Evolutionary conservation across 202 grass and related monocot genomes (phyloP).

Genomic region (Setaria viridis): DNA sequence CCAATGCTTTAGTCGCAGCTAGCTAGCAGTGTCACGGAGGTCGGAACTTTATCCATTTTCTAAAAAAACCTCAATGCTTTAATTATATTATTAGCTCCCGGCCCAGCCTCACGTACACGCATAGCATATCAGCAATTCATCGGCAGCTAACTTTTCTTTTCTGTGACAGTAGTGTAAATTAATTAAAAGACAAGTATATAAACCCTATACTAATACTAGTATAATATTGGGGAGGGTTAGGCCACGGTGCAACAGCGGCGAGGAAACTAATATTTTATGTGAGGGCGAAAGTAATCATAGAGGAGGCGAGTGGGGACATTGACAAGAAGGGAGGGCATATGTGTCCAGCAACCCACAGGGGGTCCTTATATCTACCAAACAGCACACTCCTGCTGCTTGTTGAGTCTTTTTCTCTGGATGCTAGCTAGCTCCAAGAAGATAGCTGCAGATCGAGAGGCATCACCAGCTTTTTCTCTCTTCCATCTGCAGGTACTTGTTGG

Average conservation of each 20-base stretch:
- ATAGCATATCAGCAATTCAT: neutral
- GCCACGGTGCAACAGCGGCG: neutral
- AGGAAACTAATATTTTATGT: conserved; percentile 41
- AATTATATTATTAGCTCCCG: no score
- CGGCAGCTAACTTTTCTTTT: neutral
- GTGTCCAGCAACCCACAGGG: neutral
- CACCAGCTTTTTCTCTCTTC: conserved; percentile 10
- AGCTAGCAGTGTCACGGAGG: no score
- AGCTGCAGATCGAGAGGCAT: conserved; percentile 4
- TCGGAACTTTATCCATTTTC: no score
- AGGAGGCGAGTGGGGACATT: neutral
- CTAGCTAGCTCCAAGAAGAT: neutral
- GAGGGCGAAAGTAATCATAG: neutral
- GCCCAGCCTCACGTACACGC: neutral
- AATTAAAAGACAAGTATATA: conserved; percentile 30
- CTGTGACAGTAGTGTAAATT: conserved; percentile 26
- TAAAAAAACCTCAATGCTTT: no score
- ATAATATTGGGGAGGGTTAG: conserved; percentile 25
- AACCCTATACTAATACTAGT: neutral
- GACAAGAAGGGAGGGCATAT: neutral
- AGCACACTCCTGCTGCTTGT: neutral
- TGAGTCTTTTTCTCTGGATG: neutral
- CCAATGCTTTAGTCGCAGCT: no score
- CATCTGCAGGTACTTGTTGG: conserved; percentile 31
- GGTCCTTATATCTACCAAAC: conserved; percentile 14